Evolutionary conservation across 2,329 filamentous ascomycete genomes (phyloP).

Genomic region (Apiospora pterosperma): DNA sequence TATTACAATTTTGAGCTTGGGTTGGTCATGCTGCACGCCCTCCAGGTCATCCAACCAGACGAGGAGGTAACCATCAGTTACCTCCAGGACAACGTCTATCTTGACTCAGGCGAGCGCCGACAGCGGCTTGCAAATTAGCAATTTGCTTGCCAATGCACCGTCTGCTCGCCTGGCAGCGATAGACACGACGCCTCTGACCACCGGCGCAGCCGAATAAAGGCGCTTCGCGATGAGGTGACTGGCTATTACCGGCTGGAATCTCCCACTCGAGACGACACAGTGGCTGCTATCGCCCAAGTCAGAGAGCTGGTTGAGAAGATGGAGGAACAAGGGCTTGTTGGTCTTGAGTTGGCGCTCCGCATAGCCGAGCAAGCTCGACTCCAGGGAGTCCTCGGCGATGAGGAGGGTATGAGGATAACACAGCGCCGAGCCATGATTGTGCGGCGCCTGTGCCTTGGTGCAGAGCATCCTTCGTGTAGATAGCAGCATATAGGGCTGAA

Average conservation of each 20-base stretch:
- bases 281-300: background rate
- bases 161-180: background rate
- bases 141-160: background rate
- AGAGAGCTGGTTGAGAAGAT: too few species aligned
- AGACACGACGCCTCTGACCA: fast-evolving
- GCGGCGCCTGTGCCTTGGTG: background rate
- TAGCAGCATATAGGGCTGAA: background rate
- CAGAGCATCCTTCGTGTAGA: background rate
- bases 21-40: background rate
- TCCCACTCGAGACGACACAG: background rate
- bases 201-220: background rate
- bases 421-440: background rate
- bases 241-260: background rate
- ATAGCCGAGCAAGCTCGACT: background rate
- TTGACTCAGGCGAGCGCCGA: background rate
- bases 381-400: background rate
- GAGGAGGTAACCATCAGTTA: background rate
- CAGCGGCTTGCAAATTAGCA: background rate
- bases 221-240: background rate
- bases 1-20: background rate
- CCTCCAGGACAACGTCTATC: background rate
- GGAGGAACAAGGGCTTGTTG: background rate
- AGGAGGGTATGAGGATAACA: background rate
- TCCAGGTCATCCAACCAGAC: background rate
- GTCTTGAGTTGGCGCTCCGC: background rate